A percentile compares a stretch with the other conserved stretches of the same genome.
These are phyloP conservation scores for Cercospora beticola DNA, from an alignment of 2,329 filamentous ascomycete species.

Conservation along the genomic window DNA sequence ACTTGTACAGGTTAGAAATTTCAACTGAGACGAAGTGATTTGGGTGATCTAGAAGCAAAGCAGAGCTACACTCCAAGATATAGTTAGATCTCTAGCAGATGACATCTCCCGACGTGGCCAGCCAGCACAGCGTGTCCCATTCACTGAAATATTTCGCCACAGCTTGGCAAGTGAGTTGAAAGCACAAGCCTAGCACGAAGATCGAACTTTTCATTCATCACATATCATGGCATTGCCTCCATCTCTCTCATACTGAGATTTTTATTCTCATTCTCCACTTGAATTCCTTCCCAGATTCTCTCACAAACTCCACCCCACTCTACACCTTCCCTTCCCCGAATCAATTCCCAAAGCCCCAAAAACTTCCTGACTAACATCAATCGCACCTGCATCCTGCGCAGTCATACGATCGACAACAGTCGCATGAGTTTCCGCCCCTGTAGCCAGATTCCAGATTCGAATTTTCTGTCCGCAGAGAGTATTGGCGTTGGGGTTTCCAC, in stretches of 20 bases:
- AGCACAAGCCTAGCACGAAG: neutral
- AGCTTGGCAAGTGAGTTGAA: neutral
- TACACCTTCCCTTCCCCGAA: neutral
- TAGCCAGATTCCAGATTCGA: neutral
- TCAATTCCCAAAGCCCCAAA: neutral
- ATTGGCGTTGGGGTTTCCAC: neutral
- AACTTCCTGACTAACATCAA: neutral
- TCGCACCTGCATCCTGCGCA: neutral
- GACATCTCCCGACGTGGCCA: neutral
- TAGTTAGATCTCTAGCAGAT: neutral
- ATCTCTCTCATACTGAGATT: no score
- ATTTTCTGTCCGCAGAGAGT: neutral
- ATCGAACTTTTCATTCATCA: neutral
- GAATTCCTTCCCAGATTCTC: no score
- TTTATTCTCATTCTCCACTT: no score
- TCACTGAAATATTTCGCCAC: neutral
- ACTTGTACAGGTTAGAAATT: no score
- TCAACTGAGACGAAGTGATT: no score
- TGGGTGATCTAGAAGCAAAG: neutral
- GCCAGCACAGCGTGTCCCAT: neutral
- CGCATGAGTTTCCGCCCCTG: neutral
- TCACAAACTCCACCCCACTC: neutral
- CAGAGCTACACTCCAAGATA: neutral
- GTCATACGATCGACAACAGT: neutral
- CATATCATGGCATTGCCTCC: no score